phyloP scores from a whole-genome alignment of 2,329 filamentous ascomycete species.

The Teratosphaeria zuluensis region DNA sequence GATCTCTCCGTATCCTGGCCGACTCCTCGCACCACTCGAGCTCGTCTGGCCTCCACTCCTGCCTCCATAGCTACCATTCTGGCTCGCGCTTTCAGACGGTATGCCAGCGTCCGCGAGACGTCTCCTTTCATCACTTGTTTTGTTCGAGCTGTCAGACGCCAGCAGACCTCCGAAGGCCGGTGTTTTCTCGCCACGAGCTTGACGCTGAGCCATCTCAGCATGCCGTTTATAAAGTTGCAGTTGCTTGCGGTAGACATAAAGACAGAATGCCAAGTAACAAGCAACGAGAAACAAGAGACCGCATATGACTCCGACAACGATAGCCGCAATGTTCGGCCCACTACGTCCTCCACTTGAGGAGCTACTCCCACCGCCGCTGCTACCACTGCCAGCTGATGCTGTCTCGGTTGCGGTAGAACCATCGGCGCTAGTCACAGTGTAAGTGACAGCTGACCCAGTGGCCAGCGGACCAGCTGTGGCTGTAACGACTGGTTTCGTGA shows the following conservation, averaged over 20 bases:
- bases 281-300: conserved; percentile 54
- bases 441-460: conserved; percentile 59
- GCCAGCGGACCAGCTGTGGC: conserved; percentile 61
- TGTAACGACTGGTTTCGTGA: conserved; percentile 51
- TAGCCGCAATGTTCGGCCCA: conserved; percentile 43
- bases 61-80: conserved; percentile 14
- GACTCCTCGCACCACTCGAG: conserved; percentile 19
- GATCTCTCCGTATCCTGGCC: conserved; percentile 14
- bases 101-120: background rate
- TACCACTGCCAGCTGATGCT: conserved; percentile 26
- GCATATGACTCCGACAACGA: conserved; percentile 52
- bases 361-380: conserved; percentile 8
- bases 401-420: conserved; percentile 40
- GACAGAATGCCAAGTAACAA: conserved; percentile 59
- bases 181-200: conserved; percentile 30
- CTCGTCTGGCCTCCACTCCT: conserved; percentile 3
- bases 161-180: conserved; percentile 22
- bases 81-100: conserved; percentile 27
- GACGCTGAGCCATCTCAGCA: conserved; percentile 54
- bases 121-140: conserved; percentile 13
- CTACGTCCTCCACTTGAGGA: background rate
- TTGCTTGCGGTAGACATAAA: conserved; percentile 64
- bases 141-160: conserved; percentile 9
- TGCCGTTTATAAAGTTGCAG: conserved; percentile 61
- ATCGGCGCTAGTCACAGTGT: conserved; percentile 48